phyloP scores from a whole-genome alignment of 768 basidiomycete species.

The Lyophyllum shimeji region DNA sequence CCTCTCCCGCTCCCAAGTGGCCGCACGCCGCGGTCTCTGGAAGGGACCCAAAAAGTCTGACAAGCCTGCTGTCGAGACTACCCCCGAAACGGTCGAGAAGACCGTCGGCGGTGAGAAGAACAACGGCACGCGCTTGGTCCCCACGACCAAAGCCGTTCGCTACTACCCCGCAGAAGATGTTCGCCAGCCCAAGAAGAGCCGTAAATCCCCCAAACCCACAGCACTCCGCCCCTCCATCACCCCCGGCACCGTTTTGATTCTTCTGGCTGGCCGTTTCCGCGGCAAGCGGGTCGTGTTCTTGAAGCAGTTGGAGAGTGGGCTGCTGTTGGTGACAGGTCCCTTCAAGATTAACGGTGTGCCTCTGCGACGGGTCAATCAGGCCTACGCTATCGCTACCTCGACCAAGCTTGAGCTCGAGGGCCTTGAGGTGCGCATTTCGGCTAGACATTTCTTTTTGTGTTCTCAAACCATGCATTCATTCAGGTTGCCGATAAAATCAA shows the following conservation, averaged over 20 bases:
- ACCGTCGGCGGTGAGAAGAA: constrained; percentile 89
- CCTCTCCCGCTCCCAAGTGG: constrained; percentile 80
- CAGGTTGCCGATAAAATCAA: constrained; percentile 89
- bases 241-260: constrained; percentile 92
- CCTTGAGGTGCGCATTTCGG: constrained; percentile 57
- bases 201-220: constrained; percentile 81
- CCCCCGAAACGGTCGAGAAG: constrained; percentile 71
- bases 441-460: neutral
- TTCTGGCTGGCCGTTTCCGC: constrained; percentile 96
- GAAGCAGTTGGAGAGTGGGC: constrained; percentile 90
- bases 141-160: constrained; percentile 80
- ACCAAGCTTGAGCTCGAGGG: constrained; percentile 84
- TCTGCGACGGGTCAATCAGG: constrained; percentile 96
- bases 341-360: constrained; percentile 99
- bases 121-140: constrained; percentile 83
- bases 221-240: constrained; percentile 85
- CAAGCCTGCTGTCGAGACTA: constrained; percentile 58
- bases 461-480: neutral
- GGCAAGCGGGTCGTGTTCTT: constrained; percentile 98
- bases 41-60: constrained; percentile 83
- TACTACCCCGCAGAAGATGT: constrained; percentile 98
- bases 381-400: constrained; percentile 97
- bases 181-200: constrained; percentile 85
- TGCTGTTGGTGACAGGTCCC: constrained; percentile 95
- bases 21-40: constrained; percentile 77